Conservation (phyloP, 2,329 filamentous ascomycete species). For the Apiospora pterosperma region DNA sequence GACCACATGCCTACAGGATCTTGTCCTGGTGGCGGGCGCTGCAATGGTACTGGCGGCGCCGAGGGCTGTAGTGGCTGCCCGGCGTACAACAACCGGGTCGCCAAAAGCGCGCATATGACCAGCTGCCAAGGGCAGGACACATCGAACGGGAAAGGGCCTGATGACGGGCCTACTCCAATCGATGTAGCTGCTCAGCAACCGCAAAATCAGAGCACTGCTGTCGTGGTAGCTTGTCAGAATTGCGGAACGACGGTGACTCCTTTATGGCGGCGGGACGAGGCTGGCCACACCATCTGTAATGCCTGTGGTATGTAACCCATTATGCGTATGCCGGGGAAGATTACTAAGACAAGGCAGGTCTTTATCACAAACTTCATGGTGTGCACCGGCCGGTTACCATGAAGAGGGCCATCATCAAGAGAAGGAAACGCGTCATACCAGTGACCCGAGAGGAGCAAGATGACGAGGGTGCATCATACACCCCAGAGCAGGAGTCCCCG, state of each 20-base stretch:
- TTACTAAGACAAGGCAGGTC: constrained; percentile 50
- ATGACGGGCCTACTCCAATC: constrained; percentile 40
- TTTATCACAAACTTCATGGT: constrained; percentile 96
- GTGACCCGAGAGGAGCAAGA: constrained; percentile 52
- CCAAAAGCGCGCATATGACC: constrained; percentile 78
- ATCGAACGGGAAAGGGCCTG: constrained; percentile 30
- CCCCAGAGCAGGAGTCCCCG: constrained; percentile 38
- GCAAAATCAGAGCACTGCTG: constrained; percentile 47
- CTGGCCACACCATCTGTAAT: constrained; percentile 96
- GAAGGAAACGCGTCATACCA: constrained; percentile 90
- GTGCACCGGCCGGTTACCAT: constrained; percentile 93
- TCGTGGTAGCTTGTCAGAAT: constrained; percentile 92
- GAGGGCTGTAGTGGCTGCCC: constrained; percentile 95
- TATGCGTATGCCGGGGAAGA: not conserved
- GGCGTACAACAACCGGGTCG: constrained; percentile 93
- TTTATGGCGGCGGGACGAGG: constrained; percentile 90
- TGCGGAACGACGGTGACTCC: constrained; percentile 96
- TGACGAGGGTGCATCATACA: constrained; percentile 44
- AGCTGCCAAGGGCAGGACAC: constrained; percentile 53
- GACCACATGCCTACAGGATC: constrained; percentile 78
- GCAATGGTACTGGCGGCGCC: constrained; percentile 93
- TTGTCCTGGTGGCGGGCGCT: constrained; percentile 90
- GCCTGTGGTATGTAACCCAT: constrained; percentile 73
- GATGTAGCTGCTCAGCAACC: constrained; percentile 45
- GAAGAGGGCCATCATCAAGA: constrained; percentile 97